A percentile compares a stretch with the other conserved stretches of the same genome.
These are phyloP conservation scores for Cladosporium sp. DNA, from an alignment of 2,329 filamentous ascomycete species.

Conservation along the genomic window DNA sequence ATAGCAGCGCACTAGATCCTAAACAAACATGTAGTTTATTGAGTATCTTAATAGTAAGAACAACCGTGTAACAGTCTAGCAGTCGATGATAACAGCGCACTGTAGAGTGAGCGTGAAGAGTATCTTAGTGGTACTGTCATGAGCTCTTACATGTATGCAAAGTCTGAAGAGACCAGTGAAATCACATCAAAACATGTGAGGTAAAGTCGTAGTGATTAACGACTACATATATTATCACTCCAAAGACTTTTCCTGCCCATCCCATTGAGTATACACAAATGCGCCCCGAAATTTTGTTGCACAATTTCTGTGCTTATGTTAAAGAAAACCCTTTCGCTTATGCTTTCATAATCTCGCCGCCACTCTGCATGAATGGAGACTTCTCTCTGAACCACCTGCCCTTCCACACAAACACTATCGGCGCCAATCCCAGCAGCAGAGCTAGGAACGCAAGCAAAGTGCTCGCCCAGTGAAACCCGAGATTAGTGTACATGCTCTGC, in stretches of 20 bases:
- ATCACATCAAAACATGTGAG: too few species aligned
- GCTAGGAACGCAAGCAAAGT: constrained; percentile 50
- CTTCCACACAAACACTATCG: constrained; percentile 45
- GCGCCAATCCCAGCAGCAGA: constrained; percentile 47
- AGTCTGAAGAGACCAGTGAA: not conserved
- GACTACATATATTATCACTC: not conserved
- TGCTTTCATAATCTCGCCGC: constrained; percentile 13
- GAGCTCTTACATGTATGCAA: not conserved
- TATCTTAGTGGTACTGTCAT: not conserved
- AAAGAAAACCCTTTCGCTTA: not conserved
- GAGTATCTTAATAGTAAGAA: not conserved
- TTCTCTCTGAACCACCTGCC: constrained; percentile 37
- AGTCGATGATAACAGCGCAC: not conserved
- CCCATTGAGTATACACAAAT: not conserved
- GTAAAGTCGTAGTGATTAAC: not conserved
- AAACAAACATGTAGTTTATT: too few species aligned
- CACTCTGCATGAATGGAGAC: constrained; percentile 38
- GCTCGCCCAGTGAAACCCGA: constrained; percentile 55
- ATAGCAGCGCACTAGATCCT: too few species aligned
- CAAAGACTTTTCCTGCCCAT: not conserved
- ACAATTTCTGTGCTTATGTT: not conserved
- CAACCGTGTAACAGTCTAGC: not conserved
- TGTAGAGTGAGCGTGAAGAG: not conserved
- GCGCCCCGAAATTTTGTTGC: not conserved
- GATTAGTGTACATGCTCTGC: constrained; percentile 49